Evolutionary conservation across 169 alveolate species (phyloP), one percentile per base, ranked within the genome.

Genomic region (Eimeria necatrix): DNA sequence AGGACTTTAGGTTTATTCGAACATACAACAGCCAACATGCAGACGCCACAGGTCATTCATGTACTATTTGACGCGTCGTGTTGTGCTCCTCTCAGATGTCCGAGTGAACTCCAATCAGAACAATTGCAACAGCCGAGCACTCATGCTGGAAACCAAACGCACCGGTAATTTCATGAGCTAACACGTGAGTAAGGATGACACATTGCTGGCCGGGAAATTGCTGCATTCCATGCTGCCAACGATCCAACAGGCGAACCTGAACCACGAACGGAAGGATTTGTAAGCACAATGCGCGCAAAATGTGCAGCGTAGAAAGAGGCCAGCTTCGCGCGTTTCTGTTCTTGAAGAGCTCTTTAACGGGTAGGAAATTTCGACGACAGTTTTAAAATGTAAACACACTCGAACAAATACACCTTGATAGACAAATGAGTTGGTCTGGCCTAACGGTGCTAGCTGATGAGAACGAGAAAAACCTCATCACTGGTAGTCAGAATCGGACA

Each of bases 81-180:
- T 32, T 32, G 41, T 32, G 41, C 41, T 0, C 41, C 41, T 32
- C 41, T 32, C 41, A 32, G 41, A 32, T 32, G 2, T 32, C 41
- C 2, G 41, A 32, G 41, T 32, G 41, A 32, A 32, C 0, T 32
- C 41, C 2, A 32, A 2, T 32, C 41, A 32, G 41, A 32, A 32
- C 41, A 32, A 32, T 32, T 2, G 41, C 2, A 32, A 32, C 41
- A 32, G 41, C 41, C 41, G 41, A 32, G 2, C 41, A 32, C 41
- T 32, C 41, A 0, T 32, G 41, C 41, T 32, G 68, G 22, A 56
- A 56, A 14, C 48, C 26, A 6, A 22, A 12, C 93, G 5, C 5
- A 88, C 94, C 94, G 24, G 94, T 94, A 32, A 84, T 48, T 18
- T 85, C 94, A 76, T 94, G 96, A 46, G 96, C 96, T 24, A 94